phyloP scores from a whole-genome alignment of 768 basidiomycete genomes.

The Rhodocollybia butyracea region DNA sequence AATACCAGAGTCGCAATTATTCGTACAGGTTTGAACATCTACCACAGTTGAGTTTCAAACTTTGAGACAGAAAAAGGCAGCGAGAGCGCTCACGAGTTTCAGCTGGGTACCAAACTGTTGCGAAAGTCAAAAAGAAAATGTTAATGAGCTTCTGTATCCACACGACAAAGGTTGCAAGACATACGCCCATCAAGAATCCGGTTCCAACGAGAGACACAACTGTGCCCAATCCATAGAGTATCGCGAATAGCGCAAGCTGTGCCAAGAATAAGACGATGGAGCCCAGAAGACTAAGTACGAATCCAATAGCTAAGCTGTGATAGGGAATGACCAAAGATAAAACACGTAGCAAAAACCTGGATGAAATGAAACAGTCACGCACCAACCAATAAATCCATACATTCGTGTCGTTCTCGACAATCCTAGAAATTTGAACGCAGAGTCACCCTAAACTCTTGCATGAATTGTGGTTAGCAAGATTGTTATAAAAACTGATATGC shows the following conservation, averaged over 20 bases:
- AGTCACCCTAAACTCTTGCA: too few relatives aligned
- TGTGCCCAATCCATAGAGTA: conserved; percentile 80
- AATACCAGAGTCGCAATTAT: conserved; percentile 78
- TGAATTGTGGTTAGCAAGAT: too few relatives aligned
- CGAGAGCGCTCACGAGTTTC: conserved; percentile 58
- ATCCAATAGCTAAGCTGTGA: conserved; percentile 68
- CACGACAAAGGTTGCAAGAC: too few relatives aligned
- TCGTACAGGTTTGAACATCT: conserved; percentile 97
- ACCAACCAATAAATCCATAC: conserved; percentile 88
- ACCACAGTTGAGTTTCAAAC: conserved; percentile 56
- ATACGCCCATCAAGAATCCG: conserved; percentile 86
- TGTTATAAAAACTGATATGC: too few relatives aligned
- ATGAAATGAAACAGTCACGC: too few relatives aligned
- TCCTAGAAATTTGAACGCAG: conserved; percentile 78
- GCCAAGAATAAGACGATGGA: conserved; percentile 75
- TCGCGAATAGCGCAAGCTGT: conserved; percentile 67
- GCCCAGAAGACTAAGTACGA: conserved; percentile 78
- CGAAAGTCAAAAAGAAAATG: neutral
- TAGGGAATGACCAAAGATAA: neutral
- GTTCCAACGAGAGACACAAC: conserved; percentile 83
- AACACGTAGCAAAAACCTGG: too few relatives aligned
- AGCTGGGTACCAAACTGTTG: conserved; percentile 75
- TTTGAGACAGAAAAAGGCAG: neutral
- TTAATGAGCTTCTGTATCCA: too few relatives aligned
- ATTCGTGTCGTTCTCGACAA: conserved; percentile 77